Conservation (phyloP, 2,329 filamentous ascomycete genomes). For the Cercospora canescens region DNA sequence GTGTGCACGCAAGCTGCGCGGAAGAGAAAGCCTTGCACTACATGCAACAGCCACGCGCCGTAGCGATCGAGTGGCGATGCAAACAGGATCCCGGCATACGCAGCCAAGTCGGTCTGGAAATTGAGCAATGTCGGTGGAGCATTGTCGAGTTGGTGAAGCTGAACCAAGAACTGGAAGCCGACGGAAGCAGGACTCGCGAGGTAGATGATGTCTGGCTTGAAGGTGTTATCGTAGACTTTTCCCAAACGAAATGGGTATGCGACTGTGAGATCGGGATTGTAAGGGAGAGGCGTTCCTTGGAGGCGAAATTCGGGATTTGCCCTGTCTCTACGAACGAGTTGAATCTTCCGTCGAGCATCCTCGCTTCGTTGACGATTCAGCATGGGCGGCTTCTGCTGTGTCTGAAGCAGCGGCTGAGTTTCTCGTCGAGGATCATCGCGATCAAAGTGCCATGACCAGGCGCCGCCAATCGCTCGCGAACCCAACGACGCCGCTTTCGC, state of each 20-base stretch:
- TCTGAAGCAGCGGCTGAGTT: conserved; percentile 21
- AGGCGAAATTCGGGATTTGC: conserved; percentile 57
- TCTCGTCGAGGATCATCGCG: conserved; percentile 25
- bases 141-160: conserved; percentile 60
- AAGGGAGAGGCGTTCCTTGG: conserved; percentile 65
- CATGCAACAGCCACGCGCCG: conserved; percentile 62
- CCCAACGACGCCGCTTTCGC: conserved; percentile 34
- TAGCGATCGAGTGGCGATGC: conserved; percentile 61
- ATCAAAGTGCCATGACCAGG: conserved; percentile 36
- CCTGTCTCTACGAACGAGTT: conserved; percentile 35
- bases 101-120: conserved; percentile 70
- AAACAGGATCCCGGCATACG: conserved; percentile 70
- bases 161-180: conserved; percentile 71
- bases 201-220: conserved; percentile 68
- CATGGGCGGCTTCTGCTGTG: conserved; percentile 25
- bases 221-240: conserved; percentile 60
- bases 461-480: conserved; percentile 36
- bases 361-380: conserved; percentile 33
- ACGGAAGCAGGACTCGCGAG: conserved; percentile 68
- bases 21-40: conserved; percentile 68
- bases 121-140: conserved; percentile 64
- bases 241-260: conserved; percentile 69
- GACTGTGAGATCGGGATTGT: conserved; percentile 70
- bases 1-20: conserved; percentile 61
- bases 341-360: conserved; percentile 28